These are phyloP conservation scores for Pichia rugopelliculosa DNA, from an alignment of 805 yeast genomes.

Conservation along the genomic window DNA sequence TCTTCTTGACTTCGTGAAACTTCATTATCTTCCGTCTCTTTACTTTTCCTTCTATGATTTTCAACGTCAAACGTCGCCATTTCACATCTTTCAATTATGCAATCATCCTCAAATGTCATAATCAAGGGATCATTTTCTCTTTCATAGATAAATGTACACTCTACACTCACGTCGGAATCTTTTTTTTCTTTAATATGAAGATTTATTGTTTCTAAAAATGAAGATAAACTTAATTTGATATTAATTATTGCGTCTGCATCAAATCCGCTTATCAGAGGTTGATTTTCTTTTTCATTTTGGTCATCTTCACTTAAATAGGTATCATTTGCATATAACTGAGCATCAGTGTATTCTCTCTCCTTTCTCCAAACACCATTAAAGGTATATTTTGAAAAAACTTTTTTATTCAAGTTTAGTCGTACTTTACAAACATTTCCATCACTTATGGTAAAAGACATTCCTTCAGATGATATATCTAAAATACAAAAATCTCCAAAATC, in stretches of 20 bases:
- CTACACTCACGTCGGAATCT: conserved; percentile 23
- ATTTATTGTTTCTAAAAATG: conserved; percentile 45
- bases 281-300: conserved; percentile 9
- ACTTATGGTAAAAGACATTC: conserved; percentile 43
- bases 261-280: background rate
- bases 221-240: conserved; percentile 37
- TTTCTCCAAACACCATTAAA: conserved; percentile 15
- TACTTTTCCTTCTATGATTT: background rate
- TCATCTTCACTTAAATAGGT: conserved; percentile 10
- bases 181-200: conserved; percentile 28
- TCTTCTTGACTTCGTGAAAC: conserved; percentile 23
- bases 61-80: conserved; percentile 37
- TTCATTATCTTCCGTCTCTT: conserved; percentile 1
- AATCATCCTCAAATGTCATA: conserved; percentile 46
- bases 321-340: conserved; percentile 5
- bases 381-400: conserved; percentile 29
- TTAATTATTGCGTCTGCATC: conserved; percentile 16
- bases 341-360: background rate
- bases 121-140: conserved; percentile 48
- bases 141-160: conserved; percentile 43
- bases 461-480: conserved; percentile 38
- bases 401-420: conserved; percentile 31
- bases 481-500: conserved; percentile 27
- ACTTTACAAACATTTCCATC: conserved; percentile 36
- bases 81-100: conserved; percentile 50